Percentiles rank a stretch among this genome's conserved stretches.
Conservation (phyloP, 805 yeast species). For the Monosporozyma aerobia region DNA sequence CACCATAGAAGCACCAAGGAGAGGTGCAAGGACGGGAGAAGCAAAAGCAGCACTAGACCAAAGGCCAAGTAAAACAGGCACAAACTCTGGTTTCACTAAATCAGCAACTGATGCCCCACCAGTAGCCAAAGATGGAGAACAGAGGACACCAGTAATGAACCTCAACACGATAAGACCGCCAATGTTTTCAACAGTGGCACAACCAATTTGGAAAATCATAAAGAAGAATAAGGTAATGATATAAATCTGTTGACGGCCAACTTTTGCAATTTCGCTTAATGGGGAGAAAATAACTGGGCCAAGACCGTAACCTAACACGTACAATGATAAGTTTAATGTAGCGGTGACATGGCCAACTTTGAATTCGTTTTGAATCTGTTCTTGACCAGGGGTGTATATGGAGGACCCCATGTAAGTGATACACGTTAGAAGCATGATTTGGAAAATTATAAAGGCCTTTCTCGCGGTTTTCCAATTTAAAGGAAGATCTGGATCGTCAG, state of each 20-base stretch:
- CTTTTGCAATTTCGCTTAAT: constrained; percentile 42
- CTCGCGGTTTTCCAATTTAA: constrained; percentile 42
- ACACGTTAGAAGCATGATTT: constrained; percentile 38
- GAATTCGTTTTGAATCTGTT: constrained; percentile 37
- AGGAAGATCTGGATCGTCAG: constrained; percentile 48
- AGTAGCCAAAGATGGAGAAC: constrained; percentile 48
- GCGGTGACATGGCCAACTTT: constrained; percentile 37
- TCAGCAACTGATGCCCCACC: constrained; percentile 54
- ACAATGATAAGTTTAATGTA: constrained; percentile 43
- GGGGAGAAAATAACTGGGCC: constrained; percentile 56
- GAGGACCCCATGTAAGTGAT: constrained; percentile 51
- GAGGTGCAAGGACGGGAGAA: constrained; percentile 50
- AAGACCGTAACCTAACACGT: constrained; percentile 51
- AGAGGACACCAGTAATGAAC: constrained; percentile 46
- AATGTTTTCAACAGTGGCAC: constrained; percentile 42
- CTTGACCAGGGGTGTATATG: constrained; percentile 44
- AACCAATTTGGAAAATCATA: constrained; percentile 45
- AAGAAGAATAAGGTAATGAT: constrained; percentile 39
- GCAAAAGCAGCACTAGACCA: constrained; percentile 48
- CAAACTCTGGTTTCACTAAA: constrained; percentile 33
- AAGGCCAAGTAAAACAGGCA: constrained; percentile 39
- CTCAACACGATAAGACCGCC: constrained; percentile 43
- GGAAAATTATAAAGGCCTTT: constrained; percentile 32
- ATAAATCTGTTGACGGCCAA: constrained; percentile 48
- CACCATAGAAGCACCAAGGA: constrained; percentile 45